Conservation (phyloP, 1,284 basidiomycete genomes). For the Melampsora americana region DNA sequence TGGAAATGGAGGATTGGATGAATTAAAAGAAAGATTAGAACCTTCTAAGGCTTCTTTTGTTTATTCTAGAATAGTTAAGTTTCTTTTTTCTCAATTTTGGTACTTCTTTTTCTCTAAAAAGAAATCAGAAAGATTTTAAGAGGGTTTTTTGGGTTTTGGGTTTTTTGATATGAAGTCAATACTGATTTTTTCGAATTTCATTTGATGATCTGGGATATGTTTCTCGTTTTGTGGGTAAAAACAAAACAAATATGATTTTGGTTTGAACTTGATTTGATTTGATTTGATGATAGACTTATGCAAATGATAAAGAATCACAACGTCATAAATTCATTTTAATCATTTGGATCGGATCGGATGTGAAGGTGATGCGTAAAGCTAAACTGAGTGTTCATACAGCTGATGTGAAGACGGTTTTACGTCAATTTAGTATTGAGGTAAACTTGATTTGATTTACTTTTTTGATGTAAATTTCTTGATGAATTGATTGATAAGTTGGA, state of each 20-base stretch:
- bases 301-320: slow-evolving; percentile 51
- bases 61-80: slow-evolving; percentile 66
- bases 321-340: slow-evolving; percentile 80
- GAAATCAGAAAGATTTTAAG: background rate
- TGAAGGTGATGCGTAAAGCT: slow-evolving; percentile 84
- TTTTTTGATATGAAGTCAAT: too few relatives aligned
- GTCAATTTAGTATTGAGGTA: slow-evolving; percentile 73
- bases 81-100: background rate
- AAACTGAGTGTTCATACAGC: slow-evolving; percentile 83
- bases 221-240: slow-evolving; percentile 70
- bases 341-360: slow-evolving; percentile 79
- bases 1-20: slow-evolving; percentile 71
- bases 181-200: too few relatives aligned
- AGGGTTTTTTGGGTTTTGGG: too few relatives aligned
- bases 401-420: slow-evolving; percentile 75
- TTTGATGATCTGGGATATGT: too few relatives aligned
- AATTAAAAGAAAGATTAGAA: slow-evolving; percentile 70
- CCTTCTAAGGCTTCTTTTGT: slow-evolving; percentile 74
- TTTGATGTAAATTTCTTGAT: too few relatives aligned
- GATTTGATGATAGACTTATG: slow-evolving; percentile 74
- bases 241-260: background rate
- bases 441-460: background rate
- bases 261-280: background rate
- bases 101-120: background rate
- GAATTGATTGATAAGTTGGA: too few relatives aligned